Conservation (phyloP, 164 flowering plant species). For the Kalanchoe fedtschenkoi region DNA sequence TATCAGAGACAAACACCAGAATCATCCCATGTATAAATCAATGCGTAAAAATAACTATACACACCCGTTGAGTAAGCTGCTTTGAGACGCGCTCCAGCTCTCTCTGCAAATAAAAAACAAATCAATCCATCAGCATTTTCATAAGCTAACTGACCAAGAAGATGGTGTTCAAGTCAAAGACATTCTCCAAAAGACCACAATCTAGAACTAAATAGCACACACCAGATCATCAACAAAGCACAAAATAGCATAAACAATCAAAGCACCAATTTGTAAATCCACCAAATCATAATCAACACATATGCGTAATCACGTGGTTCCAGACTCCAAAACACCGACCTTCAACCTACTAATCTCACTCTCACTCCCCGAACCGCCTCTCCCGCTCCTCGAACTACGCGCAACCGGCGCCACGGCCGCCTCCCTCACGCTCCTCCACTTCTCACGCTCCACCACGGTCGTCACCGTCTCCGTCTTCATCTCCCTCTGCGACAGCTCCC, state of each 20-base stretch:
- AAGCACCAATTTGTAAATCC: too few relatives aligned
- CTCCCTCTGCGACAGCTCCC: conserved; percentile 32
- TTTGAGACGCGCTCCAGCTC: conserved; percentile 36
- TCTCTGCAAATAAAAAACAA: conserved; percentile 22
- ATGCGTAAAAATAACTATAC: too few relatives aligned
- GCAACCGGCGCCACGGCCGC: too few relatives aligned
- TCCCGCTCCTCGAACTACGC: too few relatives aligned
- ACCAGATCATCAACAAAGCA: too few relatives aligned
- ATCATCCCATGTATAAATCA: background rate
- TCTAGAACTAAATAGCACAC: background rate
- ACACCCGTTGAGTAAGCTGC: conserved; percentile 29
- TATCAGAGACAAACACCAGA: background rate
- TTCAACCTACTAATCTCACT: conserved; percentile 23
- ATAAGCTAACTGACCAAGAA: too few relatives aligned
- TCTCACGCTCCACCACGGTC: too few relatives aligned
- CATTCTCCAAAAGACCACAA: background rate
- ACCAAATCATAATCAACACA: too few relatives aligned
- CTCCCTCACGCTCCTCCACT: too few relatives aligned
- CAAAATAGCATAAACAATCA: too few relatives aligned
- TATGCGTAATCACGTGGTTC: too few relatives aligned
- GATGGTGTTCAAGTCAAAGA: too few relatives aligned
- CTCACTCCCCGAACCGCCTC: conserved; percentile 12
- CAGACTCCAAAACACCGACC: conserved; percentile 23
- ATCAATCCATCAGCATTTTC: background rate
- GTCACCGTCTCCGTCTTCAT: background rate